Evolutionary conservation across 306 rosid species (phyloP), one percentile per base, ranked within the genome.

Genomic region (Purshia tridentata): DNA sequence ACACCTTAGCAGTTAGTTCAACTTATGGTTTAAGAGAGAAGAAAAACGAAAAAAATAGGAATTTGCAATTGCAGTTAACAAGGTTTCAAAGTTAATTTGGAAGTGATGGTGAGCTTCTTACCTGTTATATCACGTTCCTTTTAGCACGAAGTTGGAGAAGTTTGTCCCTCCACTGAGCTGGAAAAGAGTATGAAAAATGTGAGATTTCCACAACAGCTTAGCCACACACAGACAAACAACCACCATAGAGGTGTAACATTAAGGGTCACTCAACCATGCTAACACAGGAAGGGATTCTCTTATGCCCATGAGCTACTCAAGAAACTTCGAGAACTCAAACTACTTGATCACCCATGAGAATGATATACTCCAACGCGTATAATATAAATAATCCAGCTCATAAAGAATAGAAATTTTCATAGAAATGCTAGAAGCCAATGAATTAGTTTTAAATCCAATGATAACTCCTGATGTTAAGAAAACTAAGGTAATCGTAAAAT

Each of bases 81-180:
- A 8, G 2, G 10, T 39, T 61, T 60, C 19, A 44, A 46, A 39
- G 57, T 65, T 51, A 45, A 58, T 67, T 11, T 42, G 56, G 42
- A 7, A 22, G 37, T 16, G 29, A 22, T 44, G 12, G 48, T 0
- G 15, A 53, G 73, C 50, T 48, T 35, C 22, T 23, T 72, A 86
- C 90, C 79, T 37, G 52, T 78, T 61, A 81, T 11, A 86, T 76
- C 86, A 87, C 60, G 82, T 87, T 84, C 81, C 41, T 84, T 68
- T 75, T 82, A 6, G 91, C 80, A 62, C 91, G 81, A 45, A 84
- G 84, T 47, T 82, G 85, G 67, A 78, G 85, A 52, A 87, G 88
- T 54, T 84, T 87, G 83, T 87, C 91, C 72, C 91, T 84, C 91
- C 91, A 87, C 55, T 84, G 83, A 52, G 91, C 91, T 87, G 88